Conservation (phyloP, 2,329 filamentous ascomycete species). For the Cryphonectria radicalis region DNA sequence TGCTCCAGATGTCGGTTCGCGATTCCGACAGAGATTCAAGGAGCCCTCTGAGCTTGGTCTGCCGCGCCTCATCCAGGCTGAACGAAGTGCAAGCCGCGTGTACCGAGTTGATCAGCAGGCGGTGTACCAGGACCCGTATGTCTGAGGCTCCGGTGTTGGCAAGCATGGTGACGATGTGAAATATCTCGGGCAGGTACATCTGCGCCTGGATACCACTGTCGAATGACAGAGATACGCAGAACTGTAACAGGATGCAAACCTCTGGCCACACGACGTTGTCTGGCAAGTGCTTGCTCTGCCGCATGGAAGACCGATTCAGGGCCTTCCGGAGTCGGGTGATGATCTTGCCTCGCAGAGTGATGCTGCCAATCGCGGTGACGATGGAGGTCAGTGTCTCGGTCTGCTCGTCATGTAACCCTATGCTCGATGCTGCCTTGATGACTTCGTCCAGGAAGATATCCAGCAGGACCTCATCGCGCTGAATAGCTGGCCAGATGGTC, state of each 20-base stretch:
- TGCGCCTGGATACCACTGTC: conserved; percentile 70
- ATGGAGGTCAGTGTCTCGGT: conserved; percentile 66
- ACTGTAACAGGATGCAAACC: conserved; percentile 68
- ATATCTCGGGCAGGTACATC: conserved; percentile 69
- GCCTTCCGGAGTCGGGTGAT: conserved; percentile 69
- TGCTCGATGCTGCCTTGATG: conserved; percentile 63
- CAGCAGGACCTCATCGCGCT: conserved; percentile 66
- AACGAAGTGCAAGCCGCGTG: conserved; percentile 72
- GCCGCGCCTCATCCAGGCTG: conserved; percentile 60
- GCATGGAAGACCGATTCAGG: conserved; percentile 67
- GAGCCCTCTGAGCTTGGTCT: conserved; percentile 59
- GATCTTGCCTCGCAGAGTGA: conserved; percentile 68
- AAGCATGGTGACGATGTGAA: conserved; percentile 73
- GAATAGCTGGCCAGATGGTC: conserved; percentile 67
- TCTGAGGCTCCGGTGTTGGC: conserved; percentile 66
- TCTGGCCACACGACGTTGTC: conserved; percentile 73
- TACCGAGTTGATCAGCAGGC: conserved; percentile 67
- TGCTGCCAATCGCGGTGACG: conserved; percentile 65
- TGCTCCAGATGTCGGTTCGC: conserved; percentile 60
- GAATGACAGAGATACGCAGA: conserved; percentile 69
- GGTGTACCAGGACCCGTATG: conserved; percentile 63
- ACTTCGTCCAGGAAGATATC: conserved; percentile 72
- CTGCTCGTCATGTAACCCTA: conserved; percentile 61
- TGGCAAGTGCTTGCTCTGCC: conserved; percentile 66
- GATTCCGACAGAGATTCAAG: conserved; percentile 65